Evolutionary conservation across 2,329 filamentous ascomycete species (phyloP).

Genomic region (Penicillium olsonii): DNA sequence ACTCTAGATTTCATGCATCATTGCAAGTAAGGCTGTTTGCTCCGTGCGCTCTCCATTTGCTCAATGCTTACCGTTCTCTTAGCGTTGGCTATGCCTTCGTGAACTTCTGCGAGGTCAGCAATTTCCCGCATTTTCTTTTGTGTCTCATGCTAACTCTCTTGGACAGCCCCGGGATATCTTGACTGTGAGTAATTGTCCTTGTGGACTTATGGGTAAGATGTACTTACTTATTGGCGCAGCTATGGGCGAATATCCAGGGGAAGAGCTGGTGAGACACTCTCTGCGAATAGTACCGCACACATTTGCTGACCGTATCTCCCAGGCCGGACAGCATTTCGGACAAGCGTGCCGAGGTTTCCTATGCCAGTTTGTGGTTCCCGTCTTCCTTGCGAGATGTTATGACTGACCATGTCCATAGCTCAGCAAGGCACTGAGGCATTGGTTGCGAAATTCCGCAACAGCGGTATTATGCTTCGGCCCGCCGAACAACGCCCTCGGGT

Average conservation of each 20-base stretch:
- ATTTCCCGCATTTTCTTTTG: neutral
- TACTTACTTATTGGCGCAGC: slow-evolving; percentile 52
- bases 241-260: slow-evolving; percentile 69
- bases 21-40: slow-evolving; percentile 67
- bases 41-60: neutral
- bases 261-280: slow-evolving; percentile 62
- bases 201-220: neutral
- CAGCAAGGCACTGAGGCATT: slow-evolving; percentile 91
- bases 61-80: neutral
- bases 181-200: slow-evolving; percentile 51
- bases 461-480: slow-evolving; percentile 88
- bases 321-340: slow-evolving; percentile 69
- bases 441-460: slow-evolving; percentile 94
- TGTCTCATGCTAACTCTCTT: slow-evolving; percentile 39
- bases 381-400: neutral
- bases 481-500: slow-evolving; percentile 83
- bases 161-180: slow-evolving; percentile 72
- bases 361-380: slow-evolving; percentile 70
- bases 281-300: slow-evolving; percentile 5
- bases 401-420: slow-evolving; percentile 53
- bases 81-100: slow-evolving; percentile 98
- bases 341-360: slow-evolving; percentile 87
- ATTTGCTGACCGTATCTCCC: slow-evolving; percentile 33
- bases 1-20: slow-evolving; percentile 72
- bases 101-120: slow-evolving; percentile 79